Percentiles rank a stretch among this genome's conserved stretches.
These are phyloP conservation scores for Durusdinium trenchii DNA, from an alignment of 73 alveolate species.

Conservation along the genomic window DNA sequence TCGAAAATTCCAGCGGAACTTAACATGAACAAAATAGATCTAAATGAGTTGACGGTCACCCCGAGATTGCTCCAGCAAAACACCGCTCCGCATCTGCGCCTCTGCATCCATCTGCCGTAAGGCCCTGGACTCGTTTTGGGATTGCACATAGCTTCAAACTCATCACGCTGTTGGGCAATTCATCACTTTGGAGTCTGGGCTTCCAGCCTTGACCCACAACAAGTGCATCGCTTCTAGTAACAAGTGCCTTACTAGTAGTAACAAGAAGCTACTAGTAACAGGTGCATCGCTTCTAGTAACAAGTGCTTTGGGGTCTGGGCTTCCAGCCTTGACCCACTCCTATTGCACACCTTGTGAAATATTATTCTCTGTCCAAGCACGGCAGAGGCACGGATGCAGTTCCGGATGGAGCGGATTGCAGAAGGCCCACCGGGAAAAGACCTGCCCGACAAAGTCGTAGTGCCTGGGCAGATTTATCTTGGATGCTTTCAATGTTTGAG, in stretches of 20 bases:
- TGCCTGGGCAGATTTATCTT: constrained; percentile 43
- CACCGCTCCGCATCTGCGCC: not conserved
- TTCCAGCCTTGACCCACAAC: too few species aligned
- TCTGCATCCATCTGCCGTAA: constrained; percentile 94
- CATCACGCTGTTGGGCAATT: too few species aligned
- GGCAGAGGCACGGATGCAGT: constrained; percentile 97
- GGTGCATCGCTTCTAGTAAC: too few species aligned
- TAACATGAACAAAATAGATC: not conserved
- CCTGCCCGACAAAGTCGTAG: constrained; percentile 80
- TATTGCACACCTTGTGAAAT: too few species aligned
- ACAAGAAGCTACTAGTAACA: too few species aligned
- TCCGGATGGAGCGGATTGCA: constrained; percentile 98
- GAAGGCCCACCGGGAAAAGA: constrained; percentile 96
- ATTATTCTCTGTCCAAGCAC: not conserved
- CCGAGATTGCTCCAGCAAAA: not conserved
- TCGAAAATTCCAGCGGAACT: not conserved
- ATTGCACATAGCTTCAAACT: too few species aligned
- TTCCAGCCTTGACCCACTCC: too few species aligned
- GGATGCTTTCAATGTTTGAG: not conserved
- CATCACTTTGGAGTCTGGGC: too few species aligned
- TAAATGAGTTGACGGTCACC: not conserved
- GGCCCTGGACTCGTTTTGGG: constrained; percentile 67
- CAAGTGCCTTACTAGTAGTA: too few species aligned
- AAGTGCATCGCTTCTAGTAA: too few species aligned
- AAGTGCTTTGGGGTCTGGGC: too few species aligned